Evolutionary conservation across 2,329 filamentous ascomycete species (phyloP), one percentile per base, ranked within the genome.

Genomic region (Intubia oerlemansii): DNA sequence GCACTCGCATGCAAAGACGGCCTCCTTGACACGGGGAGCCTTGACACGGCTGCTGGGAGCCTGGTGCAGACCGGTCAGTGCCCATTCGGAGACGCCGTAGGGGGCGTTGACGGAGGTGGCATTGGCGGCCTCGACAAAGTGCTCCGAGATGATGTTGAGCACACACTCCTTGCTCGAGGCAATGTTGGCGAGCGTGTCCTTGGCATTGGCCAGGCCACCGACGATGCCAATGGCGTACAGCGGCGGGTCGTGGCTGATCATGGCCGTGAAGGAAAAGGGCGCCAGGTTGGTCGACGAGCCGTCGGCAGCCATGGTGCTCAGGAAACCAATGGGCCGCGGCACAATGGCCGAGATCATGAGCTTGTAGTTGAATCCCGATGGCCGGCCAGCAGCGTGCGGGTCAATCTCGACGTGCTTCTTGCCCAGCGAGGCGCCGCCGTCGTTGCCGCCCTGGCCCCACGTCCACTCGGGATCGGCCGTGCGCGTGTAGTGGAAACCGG

Each of bases 71-170:
- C 84, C 84, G 17, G 65, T 67, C 16, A 88, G 52, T 2, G 63
- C 60, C 81, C 82, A 93, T 50, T 93, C 84, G 1, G 67, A 76
- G 1, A 66, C 53, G 1, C 75, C 79, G 36, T 69, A 70, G 0
- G 84, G 84, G 0, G 79, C 66, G 47, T 92, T 79, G 41, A 90
- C 67, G 27, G 62, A 62, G 4, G 74, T 66, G n/a, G 70, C 59
- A 49, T 93, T 93, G 27, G 82, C 84, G 0, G 84, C 84, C 55
- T 93, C 84, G 43, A 88, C 44, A 44, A 73, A 91, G 44, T 72
- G 65, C 53, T 92, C 82, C 7, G 65, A 70, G 43, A 93, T 78
- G 44, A 92, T 78, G 53, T 88, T 92, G 53, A 93, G 72, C 33
- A 71, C 67, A 50, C 78, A 85, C 53, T 92, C 80, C 25, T 61